Conservation (phyloP, 768 basidiomycete genomes). For the Trametes meyenii region DNA sequence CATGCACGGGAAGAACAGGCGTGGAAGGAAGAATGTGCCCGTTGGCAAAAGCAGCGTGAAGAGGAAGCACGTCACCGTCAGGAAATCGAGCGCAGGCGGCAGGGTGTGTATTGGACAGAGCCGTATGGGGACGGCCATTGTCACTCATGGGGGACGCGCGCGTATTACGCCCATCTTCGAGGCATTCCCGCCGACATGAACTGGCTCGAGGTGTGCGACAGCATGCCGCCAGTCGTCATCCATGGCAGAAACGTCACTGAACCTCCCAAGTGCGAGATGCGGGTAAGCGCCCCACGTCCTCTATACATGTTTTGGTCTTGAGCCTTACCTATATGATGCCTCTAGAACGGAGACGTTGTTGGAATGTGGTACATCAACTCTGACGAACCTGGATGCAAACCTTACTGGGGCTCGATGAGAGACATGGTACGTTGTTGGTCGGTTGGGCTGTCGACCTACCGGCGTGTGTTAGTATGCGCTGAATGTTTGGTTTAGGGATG, state of each 20-base stretch:
- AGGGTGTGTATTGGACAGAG: slow-evolving; percentile 23
- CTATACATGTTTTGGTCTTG: neutral
- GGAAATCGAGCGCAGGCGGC: slow-evolving; percentile 11
- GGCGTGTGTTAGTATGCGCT: too few species aligned
- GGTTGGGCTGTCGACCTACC: neutral
- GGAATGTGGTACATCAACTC: slow-evolving; percentile 18
- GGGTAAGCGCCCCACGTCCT: neutral
- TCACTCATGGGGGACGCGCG: slow-evolving; percentile 22
- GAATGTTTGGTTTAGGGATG: slow-evolving; percentile 11
- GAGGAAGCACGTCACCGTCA: slow-evolving; percentile 12
- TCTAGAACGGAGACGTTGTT: slow-evolving; percentile 1
- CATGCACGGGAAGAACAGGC: neutral
- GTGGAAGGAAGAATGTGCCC: neutral
- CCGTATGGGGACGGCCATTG: slow-evolving; percentile 15
- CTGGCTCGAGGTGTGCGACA: slow-evolving; percentile 22
- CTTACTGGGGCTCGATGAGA: slow-evolving; percentile 17
- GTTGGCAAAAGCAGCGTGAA: neutral
- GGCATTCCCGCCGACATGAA: slow-evolving; percentile 15
- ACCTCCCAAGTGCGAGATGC: slow-evolving; percentile 16
- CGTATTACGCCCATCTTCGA: slow-evolving; percentile 22
- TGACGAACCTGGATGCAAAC: slow-evolving; percentile 18
- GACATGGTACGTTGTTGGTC: slow-evolving; percentile 12
- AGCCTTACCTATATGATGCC: neutral
- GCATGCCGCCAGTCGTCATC: slow-evolving; percentile 20
- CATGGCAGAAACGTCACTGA: slow-evolving; percentile 13